Percentiles rank a stretch among this genome's conserved stretches.
These are phyloP conservation scores for Diaporthe sp. DNA, from an alignment of 2,329 filamentous ascomycete genomes.

Conservation along the genomic window DNA sequence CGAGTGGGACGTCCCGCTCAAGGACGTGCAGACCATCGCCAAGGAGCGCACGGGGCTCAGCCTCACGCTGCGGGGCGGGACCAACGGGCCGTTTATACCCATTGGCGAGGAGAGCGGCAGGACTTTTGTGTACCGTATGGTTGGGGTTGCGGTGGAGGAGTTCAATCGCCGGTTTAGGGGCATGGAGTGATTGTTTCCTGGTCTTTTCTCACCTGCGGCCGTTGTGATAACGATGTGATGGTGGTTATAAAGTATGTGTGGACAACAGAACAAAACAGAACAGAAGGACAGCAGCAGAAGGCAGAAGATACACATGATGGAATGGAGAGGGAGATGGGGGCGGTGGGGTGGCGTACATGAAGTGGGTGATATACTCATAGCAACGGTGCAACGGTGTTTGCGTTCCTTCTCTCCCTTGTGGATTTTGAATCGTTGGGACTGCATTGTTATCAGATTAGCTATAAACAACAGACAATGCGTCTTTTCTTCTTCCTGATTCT, in stretches of 20 bases:
- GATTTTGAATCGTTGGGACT: background rate
- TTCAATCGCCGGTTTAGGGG: conserved; percentile 71
- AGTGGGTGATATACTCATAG: conserved; percentile 2
- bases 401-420: background rate
- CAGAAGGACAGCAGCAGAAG: background rate
- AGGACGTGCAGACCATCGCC: conserved; percentile 95
- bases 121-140: conserved; percentile 72
- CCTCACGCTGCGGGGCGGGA: conserved; percentile 86
- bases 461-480: background rate
- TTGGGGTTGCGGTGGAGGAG: conserved; percentile 74
- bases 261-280: background rate
- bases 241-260: background rate
- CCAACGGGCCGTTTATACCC: conserved; percentile 94
- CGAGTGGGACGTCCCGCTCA: conserved; percentile 96
- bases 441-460: conserved; percentile 13
- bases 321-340: background rate
- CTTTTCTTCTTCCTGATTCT: background rate
- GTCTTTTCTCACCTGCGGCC: too few species aligned
- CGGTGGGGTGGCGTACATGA: background rate
- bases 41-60: conserved; percentile 97
- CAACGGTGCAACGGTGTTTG: conserved; percentile 30
- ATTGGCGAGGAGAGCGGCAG: conserved; percentile 85
- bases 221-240: background rate
- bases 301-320: background rate
- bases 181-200: conserved; percentile 47